Base-by-base conservation (phyloP, 768 basidiomycete genomes). In the Cyclocybe aegerita region DNA sequence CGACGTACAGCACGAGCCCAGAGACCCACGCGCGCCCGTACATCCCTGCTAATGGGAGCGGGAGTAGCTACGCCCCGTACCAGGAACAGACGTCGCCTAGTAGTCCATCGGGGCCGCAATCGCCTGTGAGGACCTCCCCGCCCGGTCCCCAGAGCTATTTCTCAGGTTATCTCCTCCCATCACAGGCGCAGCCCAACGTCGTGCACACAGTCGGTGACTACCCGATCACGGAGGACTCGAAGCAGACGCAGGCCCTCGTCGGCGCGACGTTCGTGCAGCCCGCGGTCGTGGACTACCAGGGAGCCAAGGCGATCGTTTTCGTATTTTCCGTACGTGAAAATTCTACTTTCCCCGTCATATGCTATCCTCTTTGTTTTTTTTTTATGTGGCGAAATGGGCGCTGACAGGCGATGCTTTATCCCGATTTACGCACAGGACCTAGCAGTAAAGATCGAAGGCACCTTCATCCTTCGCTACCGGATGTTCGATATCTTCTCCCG, bases 381-480 rank as follows among this genome's bases (percentile, higher is more conserved):
- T 39, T 12, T 11, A 31, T n/a, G n/a, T n/a, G n/a, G n/a, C n/a
- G n/a, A 23, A 7, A 33, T 39, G 33, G n/a, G 9, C 23, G 8
- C 30, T n/a, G n/a, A 17, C 17, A 1, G 36, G 30, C n/a, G 12
- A 35, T 10, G 12, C 37, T 38, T 39, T 43, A 39, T 11, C 39
- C 42, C 2, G n/a, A n/a, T n/a, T n/a, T n/a, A n/a, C n/a, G n/a
- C 52, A 14, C 55, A 88, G 86, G 86, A 88, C 58, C 69, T 88
- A n/a, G 83, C 86, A 0, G 85, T 88, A 4, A 83, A 81, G 57
- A 75, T 73, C 15, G 85, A 87, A 59, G 86, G 86, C 16, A 74
- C 70, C 11, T 89, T 87, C 59, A 73, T 83, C 35, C 69, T 88
- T 17, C 77, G 85, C 37, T 87, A 87, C 59, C 74, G 86, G 3